phyloP scores from a whole-genome alignment of 2,329 filamentous ascomycete species.

The Grosmannia serpens region DNA sequence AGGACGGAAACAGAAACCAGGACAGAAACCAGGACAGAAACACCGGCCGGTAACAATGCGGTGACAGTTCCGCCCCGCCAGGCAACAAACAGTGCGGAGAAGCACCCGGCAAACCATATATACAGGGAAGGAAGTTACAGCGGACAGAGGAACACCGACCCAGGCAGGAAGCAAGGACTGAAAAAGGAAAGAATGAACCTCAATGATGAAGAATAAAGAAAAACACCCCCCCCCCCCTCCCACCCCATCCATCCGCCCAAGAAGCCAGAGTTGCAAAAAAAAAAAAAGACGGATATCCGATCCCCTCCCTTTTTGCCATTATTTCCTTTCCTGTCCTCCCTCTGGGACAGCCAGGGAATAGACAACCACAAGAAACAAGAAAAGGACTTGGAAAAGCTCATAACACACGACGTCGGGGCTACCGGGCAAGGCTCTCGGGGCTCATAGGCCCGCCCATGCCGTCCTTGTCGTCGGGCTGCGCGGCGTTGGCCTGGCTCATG shows the following conservation, averaged over 20 bases:
- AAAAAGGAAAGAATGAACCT: not conserved
- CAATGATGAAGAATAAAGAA: not conserved
- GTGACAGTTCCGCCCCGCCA: not conserved
- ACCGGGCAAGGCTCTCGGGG: slow-evolving; percentile 54
- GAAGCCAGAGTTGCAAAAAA: not conserved
- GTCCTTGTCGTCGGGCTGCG: slow-evolving; percentile 52
- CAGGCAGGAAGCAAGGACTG: not conserved
- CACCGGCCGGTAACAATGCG: not conserved
- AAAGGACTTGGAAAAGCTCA: too few relatives aligned
- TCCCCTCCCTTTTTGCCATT: not conserved
- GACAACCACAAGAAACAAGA: not conserved
- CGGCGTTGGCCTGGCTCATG: slow-evolving; percentile 30
- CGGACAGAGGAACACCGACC: not conserved
- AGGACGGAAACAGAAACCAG: not conserved
- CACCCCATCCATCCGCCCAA: not conserved
- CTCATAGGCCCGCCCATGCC: slow-evolving; percentile 70
- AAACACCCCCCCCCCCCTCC: too few relatives aligned
- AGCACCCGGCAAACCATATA: not conserved
- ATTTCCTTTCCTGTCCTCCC: not conserved
- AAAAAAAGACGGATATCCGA: not conserved
- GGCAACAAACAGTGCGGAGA: not conserved
- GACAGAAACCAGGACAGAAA: not conserved
- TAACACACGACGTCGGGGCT: not conserved
- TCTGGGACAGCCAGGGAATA: too few relatives aligned
- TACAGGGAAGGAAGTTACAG: not conserved